Evolutionary conservation across 345 rosid species (phyloP).

Genomic region (Noccaea bulbosa): DNA sequence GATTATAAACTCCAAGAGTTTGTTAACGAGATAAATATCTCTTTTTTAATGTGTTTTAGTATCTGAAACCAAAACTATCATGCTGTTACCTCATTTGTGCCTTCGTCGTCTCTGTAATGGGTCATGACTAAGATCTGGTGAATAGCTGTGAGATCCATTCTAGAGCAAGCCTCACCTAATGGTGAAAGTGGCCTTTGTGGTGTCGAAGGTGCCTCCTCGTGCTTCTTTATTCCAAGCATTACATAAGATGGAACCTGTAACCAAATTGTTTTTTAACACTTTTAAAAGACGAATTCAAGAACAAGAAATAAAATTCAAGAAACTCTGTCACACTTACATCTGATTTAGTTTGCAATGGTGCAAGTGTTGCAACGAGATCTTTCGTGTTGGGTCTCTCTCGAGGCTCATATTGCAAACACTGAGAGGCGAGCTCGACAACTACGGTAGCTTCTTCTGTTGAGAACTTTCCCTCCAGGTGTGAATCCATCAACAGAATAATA

Average conservation of each 20-base stretch:
- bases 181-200: conserved; percentile 79
- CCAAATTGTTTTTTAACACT: conserved; percentile 20
- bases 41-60: neutral
- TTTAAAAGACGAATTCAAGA: conserved; percentile 10
- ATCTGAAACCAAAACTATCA: neutral
- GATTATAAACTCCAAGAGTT: neutral
- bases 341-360: conserved; percentile 75
- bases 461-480: conserved; percentile 90
- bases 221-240: conserved; percentile 82
- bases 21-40: neutral
- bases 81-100: conserved; percentile 74
- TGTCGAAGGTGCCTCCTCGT: conserved; percentile 74
- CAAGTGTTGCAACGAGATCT: conserved; percentile 75
- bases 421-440: conserved; percentile 82
- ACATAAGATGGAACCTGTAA: conserved; percentile 83
- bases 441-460: conserved; percentile 86
- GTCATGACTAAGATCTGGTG: conserved; percentile 85
- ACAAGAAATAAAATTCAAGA: conserved; percentile 3
- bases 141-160: conserved; percentile 96
- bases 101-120: conserved; percentile 96
- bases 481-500: conserved; percentile 79
- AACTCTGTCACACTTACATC: conserved; percentile 59
- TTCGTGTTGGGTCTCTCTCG: conserved; percentile 88
- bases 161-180: conserved; percentile 94
- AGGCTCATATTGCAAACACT: conserved; percentile 90